phyloP scores from a whole-genome alignment of 495 filamentous ascomycete genomes.

The Apodospora peruviana region DNA sequence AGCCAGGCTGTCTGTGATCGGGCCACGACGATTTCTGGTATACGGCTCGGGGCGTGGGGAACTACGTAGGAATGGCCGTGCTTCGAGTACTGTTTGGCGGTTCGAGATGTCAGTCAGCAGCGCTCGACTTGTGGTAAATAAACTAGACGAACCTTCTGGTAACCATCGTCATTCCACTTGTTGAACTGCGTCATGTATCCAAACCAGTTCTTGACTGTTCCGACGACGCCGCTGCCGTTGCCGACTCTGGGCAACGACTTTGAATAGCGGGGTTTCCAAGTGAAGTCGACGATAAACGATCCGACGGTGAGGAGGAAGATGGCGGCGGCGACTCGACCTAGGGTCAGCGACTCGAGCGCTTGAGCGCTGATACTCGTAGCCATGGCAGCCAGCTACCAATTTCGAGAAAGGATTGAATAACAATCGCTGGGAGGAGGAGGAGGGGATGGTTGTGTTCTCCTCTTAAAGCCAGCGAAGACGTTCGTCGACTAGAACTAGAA shows the following conservation, averaged over 20 bases:
- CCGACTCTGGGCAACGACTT: slow-evolving; percentile 27
- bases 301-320: slow-evolving; percentile 20
- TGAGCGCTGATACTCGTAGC: slow-evolving; percentile 14
- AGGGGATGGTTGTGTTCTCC: too few relatives aligned
- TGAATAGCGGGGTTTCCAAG: slow-evolving; percentile 25
- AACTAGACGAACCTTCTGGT: slow-evolving; percentile 27
- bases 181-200: slow-evolving; percentile 22
- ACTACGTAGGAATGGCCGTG: slow-evolving; percentile 25
- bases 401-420: too few relatives aligned
- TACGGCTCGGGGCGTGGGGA: slow-evolving; percentile 23
- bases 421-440: too few relatives aligned
- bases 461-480: too few relatives aligned
- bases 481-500: too few relatives aligned
- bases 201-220: slow-evolving; percentile 26
- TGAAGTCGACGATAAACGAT: slow-evolving; percentile 29
- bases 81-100: slow-evolving; percentile 23
- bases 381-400: slow-evolving; percentile 8
- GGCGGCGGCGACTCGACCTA: slow-evolving; percentile 10
- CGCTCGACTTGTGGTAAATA: too few relatives aligned
- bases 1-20: slow-evolving; percentile 29
- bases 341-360: slow-evolving; percentile 25
- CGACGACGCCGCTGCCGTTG: slow-evolving; percentile 19
- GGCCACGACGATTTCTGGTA: slow-evolving; percentile 30
- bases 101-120: too few relatives aligned
- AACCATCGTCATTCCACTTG: slow-evolving; percentile 28